phyloP scores from a whole-genome alignment of 805 yeast species.

The Candida schatavii region DNA sequence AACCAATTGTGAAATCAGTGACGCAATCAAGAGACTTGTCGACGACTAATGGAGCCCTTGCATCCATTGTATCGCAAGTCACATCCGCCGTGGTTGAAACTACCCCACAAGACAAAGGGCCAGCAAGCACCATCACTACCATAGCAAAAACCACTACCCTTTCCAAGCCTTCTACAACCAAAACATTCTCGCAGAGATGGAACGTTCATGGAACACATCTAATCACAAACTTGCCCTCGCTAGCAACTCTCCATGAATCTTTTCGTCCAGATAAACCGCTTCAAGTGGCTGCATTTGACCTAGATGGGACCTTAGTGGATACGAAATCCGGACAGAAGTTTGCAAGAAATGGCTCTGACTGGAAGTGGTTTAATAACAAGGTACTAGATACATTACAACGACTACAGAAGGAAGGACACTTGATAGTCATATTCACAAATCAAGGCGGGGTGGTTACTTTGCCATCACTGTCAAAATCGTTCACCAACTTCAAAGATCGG shows the following conservation, averaged over 20 bases:
- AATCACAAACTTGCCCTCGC: constrained; percentile 39
- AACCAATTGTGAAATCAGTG: constrained; percentile 1
- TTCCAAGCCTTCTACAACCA: not conserved
- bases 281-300: constrained; percentile 72
- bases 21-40: not conserved
- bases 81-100: not conserved
- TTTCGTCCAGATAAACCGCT: constrained; percentile 12
- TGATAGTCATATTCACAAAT: constrained; percentile 76
- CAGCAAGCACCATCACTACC: not conserved
- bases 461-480: constrained; percentile 24
- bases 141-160: not conserved
- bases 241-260: constrained; percentile 3
- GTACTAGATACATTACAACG: constrained; percentile 22
- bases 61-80: not conserved
- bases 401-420: constrained; percentile 16
- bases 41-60: not conserved
- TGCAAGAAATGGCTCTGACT: constrained; percentile 61
- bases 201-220: constrained; percentile 39
- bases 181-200: constrained; percentile 12
- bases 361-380: constrained; percentile 52
- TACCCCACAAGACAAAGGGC: not conserved
- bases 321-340: constrained; percentile 65
- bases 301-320: constrained; percentile 74
- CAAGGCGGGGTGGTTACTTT: constrained; percentile 69
- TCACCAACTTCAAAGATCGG: constrained; percentile 39